phyloP scores from a whole-genome alignment of 1,284 basidiomycete genomes.

The Gomphus bonarii region DNA sequence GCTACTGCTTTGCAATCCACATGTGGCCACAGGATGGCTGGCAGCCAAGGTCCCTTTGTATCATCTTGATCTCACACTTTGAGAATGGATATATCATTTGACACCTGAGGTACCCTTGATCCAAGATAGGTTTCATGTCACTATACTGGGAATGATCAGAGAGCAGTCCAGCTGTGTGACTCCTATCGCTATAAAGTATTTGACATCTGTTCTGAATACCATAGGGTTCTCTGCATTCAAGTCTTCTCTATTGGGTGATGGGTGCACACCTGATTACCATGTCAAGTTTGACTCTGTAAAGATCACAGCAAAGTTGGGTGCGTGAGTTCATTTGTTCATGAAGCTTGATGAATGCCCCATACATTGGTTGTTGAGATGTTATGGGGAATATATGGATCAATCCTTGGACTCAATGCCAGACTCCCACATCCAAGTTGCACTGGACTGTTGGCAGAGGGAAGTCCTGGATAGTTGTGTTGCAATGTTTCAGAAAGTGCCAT shows the following conservation, averaged over 20 bases:
- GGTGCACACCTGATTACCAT: neutral
- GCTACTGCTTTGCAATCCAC: too few relatives aligned
- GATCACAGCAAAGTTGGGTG: conserved; percentile 30
- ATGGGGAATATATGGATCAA: conserved; percentile 63
- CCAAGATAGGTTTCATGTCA: too few relatives aligned
- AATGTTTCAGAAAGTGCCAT: too few relatives aligned
- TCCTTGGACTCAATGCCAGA: conserved; percentile 54
- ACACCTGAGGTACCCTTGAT: too few relatives aligned
- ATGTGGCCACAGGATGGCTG: too few relatives aligned
- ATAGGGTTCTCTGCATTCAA: neutral
- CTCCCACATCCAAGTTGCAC: too few relatives aligned
- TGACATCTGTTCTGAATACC: neutral
- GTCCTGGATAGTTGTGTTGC: too few relatives aligned
- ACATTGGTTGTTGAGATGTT: conserved; percentile 49
- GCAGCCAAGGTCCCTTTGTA: too few relatives aligned
- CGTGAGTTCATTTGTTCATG: conserved; percentile 41
- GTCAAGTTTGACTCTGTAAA: conserved; percentile 36
- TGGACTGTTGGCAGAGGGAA: too few relatives aligned
- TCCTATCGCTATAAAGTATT: neutral
- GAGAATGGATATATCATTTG: too few relatives aligned
- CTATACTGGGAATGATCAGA: neutral
- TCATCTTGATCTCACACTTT: too few relatives aligned
- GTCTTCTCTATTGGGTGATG: neutral
- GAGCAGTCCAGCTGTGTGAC: neutral
- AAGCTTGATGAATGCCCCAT: conserved; percentile 27